phyloP scores from a whole-genome alignment of 164 flowering plant species.

The Aristolochia californica region DNA sequence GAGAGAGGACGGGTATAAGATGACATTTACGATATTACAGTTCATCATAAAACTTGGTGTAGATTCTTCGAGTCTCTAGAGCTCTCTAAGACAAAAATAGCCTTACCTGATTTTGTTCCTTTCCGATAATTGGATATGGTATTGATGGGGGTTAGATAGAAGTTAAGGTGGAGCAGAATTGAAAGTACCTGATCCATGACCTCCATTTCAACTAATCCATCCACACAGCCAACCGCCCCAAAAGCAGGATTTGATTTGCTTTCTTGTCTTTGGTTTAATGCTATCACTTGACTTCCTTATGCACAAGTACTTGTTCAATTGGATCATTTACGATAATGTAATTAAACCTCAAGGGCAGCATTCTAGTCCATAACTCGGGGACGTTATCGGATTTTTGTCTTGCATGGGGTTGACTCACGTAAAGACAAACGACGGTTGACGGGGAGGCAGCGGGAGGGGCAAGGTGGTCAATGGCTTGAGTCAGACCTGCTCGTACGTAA shows the following conservation, averaged over 20 bases:
- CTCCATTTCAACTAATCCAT: not conserved
- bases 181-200: constrained; percentile 14
- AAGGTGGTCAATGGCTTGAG: no score
- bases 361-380: no score
- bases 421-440: no score
- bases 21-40: not conserved
- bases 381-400: no score
- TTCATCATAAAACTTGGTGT: not conserved
- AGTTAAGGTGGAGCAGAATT: constrained; percentile 23
- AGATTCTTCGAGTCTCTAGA: not conserved
- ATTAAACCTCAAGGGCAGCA: no score
- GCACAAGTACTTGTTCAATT: no score
- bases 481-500: no score
- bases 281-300: not conserved
- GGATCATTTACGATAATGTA: no score
- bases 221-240: constrained; percentile 29
- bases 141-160: not conserved
- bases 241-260: constrained; percentile 7
- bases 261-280: not conserved
- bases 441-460: no score
- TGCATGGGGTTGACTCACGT: no score
- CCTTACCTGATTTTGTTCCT: not conserved
- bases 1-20: constrained; percentile 20
- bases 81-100: not conserved
- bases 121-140: not conserved